These are phyloP conservation scores for Chytriomyces hyalinus DNA, from an alignment of 192 early-diverging fungal species.

Conservation along the genomic window DNA sequence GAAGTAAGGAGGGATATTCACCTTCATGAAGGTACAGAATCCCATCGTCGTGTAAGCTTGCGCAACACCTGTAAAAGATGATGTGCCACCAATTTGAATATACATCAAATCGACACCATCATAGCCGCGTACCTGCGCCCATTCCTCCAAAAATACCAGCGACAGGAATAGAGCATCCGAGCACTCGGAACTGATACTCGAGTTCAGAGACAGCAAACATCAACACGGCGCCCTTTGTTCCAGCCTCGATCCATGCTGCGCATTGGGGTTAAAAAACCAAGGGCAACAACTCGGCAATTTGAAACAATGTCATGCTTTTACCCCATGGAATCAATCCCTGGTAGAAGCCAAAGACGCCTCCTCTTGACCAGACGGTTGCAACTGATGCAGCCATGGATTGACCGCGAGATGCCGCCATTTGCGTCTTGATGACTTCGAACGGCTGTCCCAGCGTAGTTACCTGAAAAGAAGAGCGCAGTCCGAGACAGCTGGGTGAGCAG, in stretches of 20 bases:
- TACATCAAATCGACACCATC: slow-evolving; percentile 61
- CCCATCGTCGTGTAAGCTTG: slow-evolving; percentile 97
- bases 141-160: slow-evolving; percentile 93
- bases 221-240: slow-evolving; percentile 80
- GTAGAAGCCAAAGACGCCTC: slow-evolving; percentile 92
- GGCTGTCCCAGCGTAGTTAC: slow-evolving; percentile 37
- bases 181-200: slow-evolving; percentile 63
- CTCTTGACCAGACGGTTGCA: slow-evolving; percentile 78
- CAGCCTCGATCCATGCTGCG: slow-evolving; percentile 75
- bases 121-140: slow-evolving; percentile 76
- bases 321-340: slow-evolving; percentile 83
- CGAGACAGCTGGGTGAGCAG: not conserved
- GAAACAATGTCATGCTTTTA: slow-evolving; percentile 2
- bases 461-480: not conserved
- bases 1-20: not conserved
- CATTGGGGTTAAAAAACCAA: not conserved
- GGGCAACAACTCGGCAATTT: slow-evolving; percentile 5
- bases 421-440: slow-evolving; percentile 90
- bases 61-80: not conserved
- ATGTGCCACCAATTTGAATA: not conserved
- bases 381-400: slow-evolving; percentile 77
- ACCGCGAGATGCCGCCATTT: slow-evolving; percentile 89
- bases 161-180: slow-evolving; percentile 44
- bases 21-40: slow-evolving; percentile 97
- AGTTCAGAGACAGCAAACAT: slow-evolving; percentile 76